Conservation (phyloP, 2,329 filamentous ascomycete genomes). For the Fusarium sp. region DNA sequence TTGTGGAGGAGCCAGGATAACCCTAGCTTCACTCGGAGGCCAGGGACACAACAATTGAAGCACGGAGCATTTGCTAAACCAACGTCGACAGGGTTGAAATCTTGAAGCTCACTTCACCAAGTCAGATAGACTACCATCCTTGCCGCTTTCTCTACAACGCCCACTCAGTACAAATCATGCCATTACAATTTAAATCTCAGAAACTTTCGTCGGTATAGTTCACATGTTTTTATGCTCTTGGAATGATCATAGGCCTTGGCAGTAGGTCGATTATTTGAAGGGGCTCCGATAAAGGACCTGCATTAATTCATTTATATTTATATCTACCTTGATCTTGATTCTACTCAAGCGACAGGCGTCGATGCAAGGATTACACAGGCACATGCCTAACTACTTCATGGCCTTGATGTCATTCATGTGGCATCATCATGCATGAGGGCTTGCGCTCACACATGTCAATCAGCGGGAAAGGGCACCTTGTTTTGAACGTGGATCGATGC, state of each 20-base stretch:
- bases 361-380: neutral
- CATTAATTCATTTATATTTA: neutral
- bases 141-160: neutral
- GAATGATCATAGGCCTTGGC: neutral
- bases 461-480: neutral
- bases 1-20: slow-evolving; percentile 49
- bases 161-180: neutral
- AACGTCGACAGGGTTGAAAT: slow-evolving; percentile 37
- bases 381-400: neutral
- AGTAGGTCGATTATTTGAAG: too few relatives aligned
- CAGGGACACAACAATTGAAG: slow-evolving; percentile 42
- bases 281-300: neutral
- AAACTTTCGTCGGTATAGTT: neutral
- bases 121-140: slow-evolving; percentile 7
- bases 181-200: neutral
- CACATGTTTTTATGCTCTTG: neutral
- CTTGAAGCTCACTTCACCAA: slow-evolving; percentile 19
- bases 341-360: slow-evolving; percentile 3
- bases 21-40: slow-evolving; percentile 43
- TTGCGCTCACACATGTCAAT: neutral
- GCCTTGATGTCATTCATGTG: slow-evolving; percentile 4
- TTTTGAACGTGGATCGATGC: neutral
- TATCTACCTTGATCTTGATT: neutral
- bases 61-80: slow-evolving; percentile 49
- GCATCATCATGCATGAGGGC: neutral